A percentile compares a stretch with the other conserved stretches of the same genome.
Conservation (phyloP, 163 green algal species). For the Trebouxia gelatinosa region DNA sequence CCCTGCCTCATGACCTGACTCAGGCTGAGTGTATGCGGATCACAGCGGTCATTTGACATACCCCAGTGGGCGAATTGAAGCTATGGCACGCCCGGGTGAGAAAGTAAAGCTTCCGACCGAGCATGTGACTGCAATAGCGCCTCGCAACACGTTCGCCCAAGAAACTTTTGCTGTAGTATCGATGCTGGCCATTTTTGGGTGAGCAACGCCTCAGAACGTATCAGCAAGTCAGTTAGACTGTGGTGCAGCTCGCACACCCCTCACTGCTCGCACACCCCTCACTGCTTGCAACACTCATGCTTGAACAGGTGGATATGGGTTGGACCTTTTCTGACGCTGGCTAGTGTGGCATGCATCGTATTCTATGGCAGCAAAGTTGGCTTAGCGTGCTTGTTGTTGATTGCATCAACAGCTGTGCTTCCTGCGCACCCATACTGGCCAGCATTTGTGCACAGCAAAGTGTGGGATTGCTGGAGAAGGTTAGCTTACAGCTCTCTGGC, state of each 20-base stretch:
- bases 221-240: not conserved
- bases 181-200: constrained; percentile 30
- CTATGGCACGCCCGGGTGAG: not conserved
- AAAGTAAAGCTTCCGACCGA: not conserved
- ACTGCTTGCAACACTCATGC: not conserved
- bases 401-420: not conserved
- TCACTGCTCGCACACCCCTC: not conserved
- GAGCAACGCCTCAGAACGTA: not conserved
- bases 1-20: too few species aligned
- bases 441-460: constrained; percentile 1
- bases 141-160: not conserved
- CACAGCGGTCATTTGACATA: not conserved
- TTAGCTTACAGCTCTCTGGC: too few species aligned
- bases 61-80: not conserved
- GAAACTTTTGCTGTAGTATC: not conserved
- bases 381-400: not conserved
- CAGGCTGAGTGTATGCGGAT: not conserved
- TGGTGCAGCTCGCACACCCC: not conserved
- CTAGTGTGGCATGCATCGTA: not conserved
- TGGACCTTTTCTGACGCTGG: not conserved
- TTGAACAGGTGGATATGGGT: constrained; percentile 18
- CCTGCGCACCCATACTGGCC: constrained; percentile 23
- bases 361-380: not conserved
- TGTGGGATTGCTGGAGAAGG: constrained; percentile 28
- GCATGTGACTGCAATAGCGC: not conserved